Evolutionary conservation across 345 rosid genomes (phyloP), one percentile per base, ranked within the genome.

Genomic region (Aegle marmelos): DNA sequence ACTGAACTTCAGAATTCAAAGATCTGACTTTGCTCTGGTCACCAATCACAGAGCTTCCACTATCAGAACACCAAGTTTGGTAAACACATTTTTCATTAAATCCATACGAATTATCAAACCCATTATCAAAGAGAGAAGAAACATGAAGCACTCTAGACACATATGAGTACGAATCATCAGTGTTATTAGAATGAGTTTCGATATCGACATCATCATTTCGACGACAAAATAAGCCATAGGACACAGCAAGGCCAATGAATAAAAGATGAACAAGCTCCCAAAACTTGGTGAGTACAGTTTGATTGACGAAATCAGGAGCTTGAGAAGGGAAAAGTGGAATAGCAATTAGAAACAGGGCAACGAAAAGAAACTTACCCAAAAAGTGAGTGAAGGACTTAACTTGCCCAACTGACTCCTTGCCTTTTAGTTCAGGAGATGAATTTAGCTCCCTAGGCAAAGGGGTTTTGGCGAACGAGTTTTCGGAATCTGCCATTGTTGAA

Each of bases 141-240:
- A 86, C 88, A 27, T 82, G 84, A 70, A 89, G 83, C 77, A 89
- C 80, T 28, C 79, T 86, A 84, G 90, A 79, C 53, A 86, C 89
- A 76, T 79, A 82, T n/a, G 92, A 82, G 59, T 85, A 75, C 0
- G 89, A 78, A 79, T 88, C 88, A 71, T 83, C 92, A 56, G 61
- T 68, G 53, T 62, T 64, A 19, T 7, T 50, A 39, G 79, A 30
- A 22, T 54, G 73, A 61, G 65, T 72, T 70, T 80, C 93, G 77
- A 77, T 41, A 10, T 60, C 75, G 41, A 73, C 61, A 9, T 86
- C 90, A 57, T 74, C 79, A 82, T 80, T 92, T 75, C 93, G 87
- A 63, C 90, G 86, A 84, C 96, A 77, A 89, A 89, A 89, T 85
- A 95, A 82, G 75, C 98, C 99, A 84, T 92, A 95, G 31, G 93